These are phyloP conservation scores for Lactarius akahatsu DNA, from an alignment of 768 basidiomycete species.

Conservation along the genomic window DNA sequence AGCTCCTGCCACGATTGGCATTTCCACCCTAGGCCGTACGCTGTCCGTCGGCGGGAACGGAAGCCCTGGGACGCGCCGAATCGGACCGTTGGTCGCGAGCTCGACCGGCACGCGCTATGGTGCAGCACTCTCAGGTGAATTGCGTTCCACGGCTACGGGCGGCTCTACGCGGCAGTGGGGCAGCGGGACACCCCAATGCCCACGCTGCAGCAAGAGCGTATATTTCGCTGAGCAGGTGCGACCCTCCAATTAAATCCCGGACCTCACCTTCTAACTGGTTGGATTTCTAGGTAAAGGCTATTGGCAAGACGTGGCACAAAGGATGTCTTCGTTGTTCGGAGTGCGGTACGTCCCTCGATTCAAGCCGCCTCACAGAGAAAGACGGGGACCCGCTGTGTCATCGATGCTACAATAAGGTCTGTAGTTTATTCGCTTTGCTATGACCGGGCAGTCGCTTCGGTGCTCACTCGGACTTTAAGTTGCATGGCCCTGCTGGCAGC, in stretches of 20 bases:
- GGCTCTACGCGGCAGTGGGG: constrained; percentile 46
- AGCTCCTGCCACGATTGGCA: background rate
- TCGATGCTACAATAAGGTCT: constrained; percentile 69
- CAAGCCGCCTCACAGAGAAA: constrained; percentile 69
- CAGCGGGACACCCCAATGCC: constrained; percentile 59
- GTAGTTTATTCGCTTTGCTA: constrained; percentile 11
- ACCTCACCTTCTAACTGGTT: background rate
- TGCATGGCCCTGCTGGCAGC: constrained; percentile 69
- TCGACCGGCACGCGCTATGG: constrained; percentile 70
- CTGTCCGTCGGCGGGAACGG: constrained; percentile 10
- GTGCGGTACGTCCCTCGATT: constrained; percentile 68
- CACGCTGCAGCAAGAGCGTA: constrained; percentile 69
- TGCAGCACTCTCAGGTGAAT: constrained; percentile 43
- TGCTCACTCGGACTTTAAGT: constrained; percentile 39
- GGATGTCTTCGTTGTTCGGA: constrained; percentile 73
- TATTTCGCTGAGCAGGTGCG: constrained; percentile 83
- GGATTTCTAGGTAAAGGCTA: constrained; percentile 62
- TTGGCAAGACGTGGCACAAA: constrained; percentile 80
- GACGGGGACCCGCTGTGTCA: constrained; percentile 71
- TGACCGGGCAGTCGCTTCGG: background rate
- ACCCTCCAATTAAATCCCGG: background rate
- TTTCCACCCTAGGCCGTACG: constrained; percentile 22
- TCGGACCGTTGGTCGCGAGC: constrained; percentile 42
- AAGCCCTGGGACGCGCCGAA: background rate
- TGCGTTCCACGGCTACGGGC: constrained; percentile 34